Percentiles rank a stretch among this genome's conserved stretches.
These are phyloP conservation scores for Populus pruinosa DNA, from an alignment of 345 rosid genomes.

Conservation along the genomic window DNA sequence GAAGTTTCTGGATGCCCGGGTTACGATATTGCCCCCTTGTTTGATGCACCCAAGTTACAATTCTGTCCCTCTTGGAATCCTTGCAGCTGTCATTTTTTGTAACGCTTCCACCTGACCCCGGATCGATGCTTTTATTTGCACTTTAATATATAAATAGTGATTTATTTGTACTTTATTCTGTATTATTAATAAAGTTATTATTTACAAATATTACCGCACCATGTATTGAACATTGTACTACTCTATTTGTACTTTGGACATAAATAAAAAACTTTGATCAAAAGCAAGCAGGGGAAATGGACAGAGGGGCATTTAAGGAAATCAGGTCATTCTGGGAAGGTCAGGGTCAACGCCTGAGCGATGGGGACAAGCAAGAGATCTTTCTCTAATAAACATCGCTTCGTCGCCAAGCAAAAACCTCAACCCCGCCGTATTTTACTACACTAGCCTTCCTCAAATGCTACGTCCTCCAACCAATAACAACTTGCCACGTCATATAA, in stretches of 20 bases:
- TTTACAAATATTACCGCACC: too few species aligned
- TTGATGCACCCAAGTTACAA: neutral
- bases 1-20: conserved; percentile 5
- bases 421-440: neutral
- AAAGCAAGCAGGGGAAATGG: too few species aligned
- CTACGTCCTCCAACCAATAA: conserved; percentile 8
- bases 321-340: conserved; percentile 1
- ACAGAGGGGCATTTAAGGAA: neutral
- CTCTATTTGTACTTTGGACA: too few species aligned
- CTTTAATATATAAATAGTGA: too few species aligned
- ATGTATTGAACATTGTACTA: too few species aligned
- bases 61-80: neutral
- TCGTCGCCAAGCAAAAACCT: neutral
- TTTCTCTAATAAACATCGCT: neutral
- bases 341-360: neutral
- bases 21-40: neutral
- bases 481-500: neutral
- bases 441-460: neutral
- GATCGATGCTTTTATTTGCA: too few species aligned
- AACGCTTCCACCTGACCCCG: too few species aligned
- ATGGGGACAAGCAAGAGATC: conserved; percentile 2
- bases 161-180: too few species aligned
- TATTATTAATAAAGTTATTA: too few species aligned
- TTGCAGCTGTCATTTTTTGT: too few species aligned
- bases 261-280: too few species aligned